Evolutionary conservation across 331 rosid genomes (phyloP).

Genomic region (Rosa hybrid): DNA sequence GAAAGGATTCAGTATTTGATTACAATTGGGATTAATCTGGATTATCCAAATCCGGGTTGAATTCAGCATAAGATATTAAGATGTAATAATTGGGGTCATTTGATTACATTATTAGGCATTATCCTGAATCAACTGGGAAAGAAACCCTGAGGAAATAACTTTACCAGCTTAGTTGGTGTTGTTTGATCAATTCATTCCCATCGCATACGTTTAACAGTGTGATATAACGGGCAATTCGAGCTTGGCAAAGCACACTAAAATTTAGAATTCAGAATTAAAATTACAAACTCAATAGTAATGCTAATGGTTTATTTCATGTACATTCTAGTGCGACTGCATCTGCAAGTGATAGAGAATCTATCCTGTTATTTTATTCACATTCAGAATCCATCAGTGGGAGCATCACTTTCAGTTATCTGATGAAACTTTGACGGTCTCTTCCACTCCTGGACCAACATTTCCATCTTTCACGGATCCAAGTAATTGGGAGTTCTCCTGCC

Average conservation of each 20-base stretch:
- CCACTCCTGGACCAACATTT: conserved; percentile 11
- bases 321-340: neutral
- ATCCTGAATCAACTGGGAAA: neutral
- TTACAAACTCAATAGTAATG: neutral
- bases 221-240: neutral
- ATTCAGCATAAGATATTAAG: too few relatives aligned
- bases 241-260: neutral
- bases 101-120: neutral
- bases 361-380: conserved; percentile 12
- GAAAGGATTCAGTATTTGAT: neutral
- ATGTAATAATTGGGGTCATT: too few relatives aligned
- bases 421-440: neutral
- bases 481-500: conserved; percentile 10
- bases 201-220: neutral
- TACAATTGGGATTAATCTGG: too few relatives aligned
- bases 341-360: neutral
- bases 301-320: neutral
- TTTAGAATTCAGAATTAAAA: neutral
- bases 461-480: conserved; percentile 25
- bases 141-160: neutral
- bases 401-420: conserved; percentile 10
- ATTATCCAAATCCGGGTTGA: too few relatives aligned
- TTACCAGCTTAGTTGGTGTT: too few relatives aligned
- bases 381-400: neutral
- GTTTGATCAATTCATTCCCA: too few relatives aligned